These are phyloP conservation scores for Neolentinus lepideus DNA, from an alignment of 1,284 basidiomycete genomes.

Conservation along the genomic window DNA sequence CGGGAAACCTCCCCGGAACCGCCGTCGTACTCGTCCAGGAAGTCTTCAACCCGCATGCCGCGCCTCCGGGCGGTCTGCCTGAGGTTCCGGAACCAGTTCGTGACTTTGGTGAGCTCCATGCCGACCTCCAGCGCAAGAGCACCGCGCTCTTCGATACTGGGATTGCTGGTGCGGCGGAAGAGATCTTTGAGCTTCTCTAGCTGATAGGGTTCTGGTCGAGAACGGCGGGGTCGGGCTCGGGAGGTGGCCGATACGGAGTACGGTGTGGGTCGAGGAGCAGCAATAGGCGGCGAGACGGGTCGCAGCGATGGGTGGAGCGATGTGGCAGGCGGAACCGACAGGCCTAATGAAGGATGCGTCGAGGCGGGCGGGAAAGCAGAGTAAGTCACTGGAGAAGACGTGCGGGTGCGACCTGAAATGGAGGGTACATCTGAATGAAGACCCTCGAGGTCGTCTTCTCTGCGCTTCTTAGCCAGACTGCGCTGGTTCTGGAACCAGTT, in stretches of 20 bases:
- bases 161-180: conserved; percentile 60
- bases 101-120: conserved; percentile 75
- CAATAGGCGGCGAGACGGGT: conserved; percentile 9
- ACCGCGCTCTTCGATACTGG: conserved; percentile 70
- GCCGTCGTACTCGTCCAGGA: conserved; percentile 8
- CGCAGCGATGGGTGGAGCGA: neutral
- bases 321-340: conserved; percentile 1
- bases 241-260: neutral
- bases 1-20: neutral
- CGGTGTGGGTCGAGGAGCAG: neutral
- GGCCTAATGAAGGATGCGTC: conserved; percentile 8
- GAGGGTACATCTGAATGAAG: conserved; percentile 10
- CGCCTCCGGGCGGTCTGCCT: conserved; percentile 68
- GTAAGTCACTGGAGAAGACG: conserved; percentile 20
- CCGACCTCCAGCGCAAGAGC: conserved; percentile 66
- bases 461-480: conserved; percentile 62
- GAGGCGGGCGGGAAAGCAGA: conserved; percentile 26
- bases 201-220: conserved; percentile 72
- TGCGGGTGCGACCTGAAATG: conserved; percentile 16
- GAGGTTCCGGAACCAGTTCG: conserved; percentile 81
- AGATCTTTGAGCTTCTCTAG: conserved; percentile 66
- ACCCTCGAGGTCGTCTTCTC: conserved; percentile 35
- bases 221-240: conserved; percentile 43
- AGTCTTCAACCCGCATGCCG: conserved; percentile 9
- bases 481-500: conserved; percentile 84